Evolutionary conservation across 2,329 filamentous ascomycete species (phyloP), one percentile per base, ranked within the genome.

Genomic region (Ascochyta fabae): DNA sequence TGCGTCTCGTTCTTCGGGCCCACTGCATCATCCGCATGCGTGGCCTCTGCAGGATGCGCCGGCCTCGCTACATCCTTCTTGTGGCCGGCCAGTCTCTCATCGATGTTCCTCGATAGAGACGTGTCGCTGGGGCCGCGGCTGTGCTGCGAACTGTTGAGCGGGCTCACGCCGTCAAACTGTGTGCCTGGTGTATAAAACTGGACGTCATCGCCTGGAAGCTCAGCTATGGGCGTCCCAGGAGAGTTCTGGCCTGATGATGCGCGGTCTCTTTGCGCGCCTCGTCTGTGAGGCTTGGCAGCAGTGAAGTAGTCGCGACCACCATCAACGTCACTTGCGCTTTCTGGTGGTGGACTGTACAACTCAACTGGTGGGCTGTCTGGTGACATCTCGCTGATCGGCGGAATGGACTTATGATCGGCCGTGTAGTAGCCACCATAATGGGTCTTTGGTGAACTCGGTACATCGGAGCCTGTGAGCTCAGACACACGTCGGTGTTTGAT

Each of bases 391-490:
- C 63, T 69, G 50, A 75, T 72, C 1, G 70, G 62, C 4, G 70
- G 70, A 34, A 70, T 64, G 4, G 60, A 62, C 34, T 73, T 72
- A 6, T 66, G 50, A 5, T 69, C 62, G 16, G 49, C 31, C 6
- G 49, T 51, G 39, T 72, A 75, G 51, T 68, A 75, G 6, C 67
- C 69, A 13, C 51, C 51, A 1, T 61, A 22, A n/a, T 64, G 62
- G 2, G 64, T 50, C 45, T 65, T 68, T 5, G 70, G 70, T 9
- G 69, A 72, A 6, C 59, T 54, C 2, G 66, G 62, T 19, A 61
- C 39, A 10, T 72, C 64, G 2, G 71, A 73, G n/a, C 71, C 70
- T 12, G 59, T 67, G n/a, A 75, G 68, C 42, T 75, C 73, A 12
- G 69, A 73, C 26, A 72, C 56, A 23, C 68, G 68, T 24, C 68